These are phyloP conservation scores for Solanum piurae DNA, from an alignment of 257 asterid genomes.

Conservation along the genomic window DNA sequence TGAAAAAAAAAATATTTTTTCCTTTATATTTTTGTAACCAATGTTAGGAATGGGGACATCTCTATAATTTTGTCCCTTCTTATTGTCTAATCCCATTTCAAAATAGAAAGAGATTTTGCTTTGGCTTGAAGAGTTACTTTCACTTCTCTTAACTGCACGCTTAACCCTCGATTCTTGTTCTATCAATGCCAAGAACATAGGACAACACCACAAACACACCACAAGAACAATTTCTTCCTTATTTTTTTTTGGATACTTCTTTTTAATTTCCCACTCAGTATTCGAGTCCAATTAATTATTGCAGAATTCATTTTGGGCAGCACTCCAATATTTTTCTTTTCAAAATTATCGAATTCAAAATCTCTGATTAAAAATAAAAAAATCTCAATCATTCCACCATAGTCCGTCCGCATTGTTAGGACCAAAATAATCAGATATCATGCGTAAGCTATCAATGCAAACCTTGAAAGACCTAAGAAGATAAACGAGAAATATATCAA, in stretches of 20 bases:
- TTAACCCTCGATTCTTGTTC: not conserved
- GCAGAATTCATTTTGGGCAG: not conserved
- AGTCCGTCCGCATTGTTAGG: too few species aligned
- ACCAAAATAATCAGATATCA: not conserved
- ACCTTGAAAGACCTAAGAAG: accelerated
- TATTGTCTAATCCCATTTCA: not conserved
- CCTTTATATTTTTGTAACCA: not conserved
- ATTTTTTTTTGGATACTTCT: not conserved
- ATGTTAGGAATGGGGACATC: not conserved
- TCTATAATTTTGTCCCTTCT: slow-evolving; percentile 12
- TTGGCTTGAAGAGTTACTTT: slow-evolving; percentile 2
- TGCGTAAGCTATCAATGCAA: too few species aligned
- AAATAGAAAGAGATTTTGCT: not conserved
- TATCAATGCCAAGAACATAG: not conserved
- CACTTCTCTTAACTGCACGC: slow-evolving; percentile 1
- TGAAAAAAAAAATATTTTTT: too few species aligned
- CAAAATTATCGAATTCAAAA: too few species aligned
- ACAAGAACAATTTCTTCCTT: not conserved
- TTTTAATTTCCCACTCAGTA: too few species aligned
- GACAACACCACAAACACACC: slow-evolving; percentile 6
- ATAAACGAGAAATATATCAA: too few species aligned
- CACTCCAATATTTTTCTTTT: not conserved
- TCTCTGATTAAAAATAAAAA: too few species aligned
- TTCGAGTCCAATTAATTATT: not conserved
- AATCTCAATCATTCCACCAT: too few species aligned